Conservation (phyloP, 2,329 filamentous ascomycete species). For the Dactylellina cionopaga region DNA sequence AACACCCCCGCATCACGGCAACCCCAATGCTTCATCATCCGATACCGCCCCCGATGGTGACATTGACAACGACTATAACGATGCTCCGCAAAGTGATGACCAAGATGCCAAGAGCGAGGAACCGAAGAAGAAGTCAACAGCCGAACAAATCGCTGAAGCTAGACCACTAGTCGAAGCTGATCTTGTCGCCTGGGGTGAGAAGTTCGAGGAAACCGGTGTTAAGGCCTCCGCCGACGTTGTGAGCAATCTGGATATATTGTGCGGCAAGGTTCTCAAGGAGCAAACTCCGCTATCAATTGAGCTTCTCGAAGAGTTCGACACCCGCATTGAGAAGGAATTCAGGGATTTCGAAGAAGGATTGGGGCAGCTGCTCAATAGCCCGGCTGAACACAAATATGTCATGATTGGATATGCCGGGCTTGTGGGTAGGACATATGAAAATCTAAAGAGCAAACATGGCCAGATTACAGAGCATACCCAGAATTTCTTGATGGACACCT, state of each 20-base stretch:
- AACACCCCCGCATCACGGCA: conserved; percentile 53
- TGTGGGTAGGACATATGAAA: conserved; percentile 74
- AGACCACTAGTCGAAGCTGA: conserved; percentile 79
- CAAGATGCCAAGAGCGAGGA: conserved; percentile 61
- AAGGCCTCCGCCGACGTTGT: conserved; percentile 79
- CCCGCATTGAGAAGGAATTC: conserved; percentile 73
- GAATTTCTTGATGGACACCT: conserved; percentile 75
- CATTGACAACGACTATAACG: conserved; percentile 42
- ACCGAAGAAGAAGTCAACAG: conserved; percentile 61
- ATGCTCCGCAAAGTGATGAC: conserved; percentile 55
- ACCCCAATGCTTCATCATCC: conserved; percentile 42
- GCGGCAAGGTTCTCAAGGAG: conserved; percentile 49
- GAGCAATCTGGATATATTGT: conserved; percentile 70
- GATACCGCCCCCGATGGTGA: conserved; percentile 30
- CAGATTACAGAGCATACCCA: conserved; percentile 80
- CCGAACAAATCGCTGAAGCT: conserved; percentile 64
- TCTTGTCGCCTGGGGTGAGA: conserved; percentile 84
- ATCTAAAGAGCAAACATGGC: conserved; percentile 80
- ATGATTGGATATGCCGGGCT: conserved; percentile 58
- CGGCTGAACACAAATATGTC: conserved; percentile 35
- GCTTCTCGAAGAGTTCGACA: conserved; percentile 66
- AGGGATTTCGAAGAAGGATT: conserved; percentile 74
- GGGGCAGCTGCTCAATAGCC: conserved; percentile 62
- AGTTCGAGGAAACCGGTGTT: conserved; percentile 85
- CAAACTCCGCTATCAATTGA: conserved; percentile 51